A percentile compares a stretch with the other conserved stretches of the same genome.
Conservation (phyloP, 108 stramenopile species). For the Phaeodactylum tricornutum region DNA sequence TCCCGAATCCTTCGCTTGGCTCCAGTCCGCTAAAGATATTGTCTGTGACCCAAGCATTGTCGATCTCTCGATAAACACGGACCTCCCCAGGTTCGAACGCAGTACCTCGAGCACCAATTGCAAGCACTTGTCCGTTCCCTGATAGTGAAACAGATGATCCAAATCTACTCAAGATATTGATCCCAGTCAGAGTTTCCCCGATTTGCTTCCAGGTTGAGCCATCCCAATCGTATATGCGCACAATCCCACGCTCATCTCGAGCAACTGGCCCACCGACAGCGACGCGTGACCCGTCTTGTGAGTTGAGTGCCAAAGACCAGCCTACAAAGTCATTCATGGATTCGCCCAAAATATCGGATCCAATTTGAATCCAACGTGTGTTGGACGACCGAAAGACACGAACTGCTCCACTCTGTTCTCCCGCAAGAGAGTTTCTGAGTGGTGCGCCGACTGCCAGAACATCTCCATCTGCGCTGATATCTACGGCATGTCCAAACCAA, state of each 20-base stretch:
- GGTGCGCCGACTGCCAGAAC: conserved; percentile 26
- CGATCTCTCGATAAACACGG: conserved; percentile 15
- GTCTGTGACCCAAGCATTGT: conserved; percentile 17
- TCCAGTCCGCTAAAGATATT: conserved; percentile 15
- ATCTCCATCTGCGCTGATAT: conserved; percentile 24
- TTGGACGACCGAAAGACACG: conserved; percentile 9
- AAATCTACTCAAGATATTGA: neutral
- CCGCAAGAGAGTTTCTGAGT: neutral
- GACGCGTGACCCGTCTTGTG: conserved; percentile 15
- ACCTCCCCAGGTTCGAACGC: conserved; percentile 18
- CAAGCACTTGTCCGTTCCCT: conserved; percentile 3
- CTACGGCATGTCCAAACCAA: conserved; percentile 28
- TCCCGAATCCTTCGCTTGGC: conserved; percentile 23
- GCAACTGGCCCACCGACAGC: conserved; percentile 19
- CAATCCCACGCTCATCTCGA: conserved; percentile 1
- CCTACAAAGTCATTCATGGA: conserved; percentile 15
- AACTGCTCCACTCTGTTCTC: conserved; percentile 13
- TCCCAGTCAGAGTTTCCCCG: neutral
- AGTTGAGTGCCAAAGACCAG: conserved; percentile 26
- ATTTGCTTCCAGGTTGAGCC: conserved; percentile 2
- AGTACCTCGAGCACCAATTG: conserved; percentile 8
- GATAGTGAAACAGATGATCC: conserved; percentile 7
- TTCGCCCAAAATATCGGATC: neutral
- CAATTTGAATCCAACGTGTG: conserved; percentile 20
- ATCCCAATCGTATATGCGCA: conserved; percentile 5